Conservation (phyloP, 306 rosid genomes). For the Cicer cuneatum region DNA sequence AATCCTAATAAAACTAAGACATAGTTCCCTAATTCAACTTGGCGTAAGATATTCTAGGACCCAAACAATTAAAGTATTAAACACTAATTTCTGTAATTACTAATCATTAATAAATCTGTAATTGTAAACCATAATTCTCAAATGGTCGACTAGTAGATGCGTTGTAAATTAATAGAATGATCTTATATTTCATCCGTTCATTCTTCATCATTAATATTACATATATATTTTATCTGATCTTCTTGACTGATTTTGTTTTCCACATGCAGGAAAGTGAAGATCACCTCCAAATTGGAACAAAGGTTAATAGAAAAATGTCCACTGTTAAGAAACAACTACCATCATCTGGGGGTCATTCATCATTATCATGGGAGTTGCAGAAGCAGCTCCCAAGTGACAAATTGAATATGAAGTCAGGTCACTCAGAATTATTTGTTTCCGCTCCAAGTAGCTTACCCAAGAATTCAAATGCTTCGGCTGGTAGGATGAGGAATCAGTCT, state of each 20-base stretch:
- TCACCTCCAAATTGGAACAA: constrained; percentile 50
- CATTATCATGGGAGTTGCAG: constrained; percentile 72
- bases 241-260: constrained; percentile 10
- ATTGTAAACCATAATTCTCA: not conserved
- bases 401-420: constrained; percentile 54
- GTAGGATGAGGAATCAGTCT: constrained; percentile 55
- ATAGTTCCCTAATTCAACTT: constrained; percentile 27
- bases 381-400: constrained; percentile 60
- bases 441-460: constrained; percentile 53
- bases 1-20: constrained; percentile 18
- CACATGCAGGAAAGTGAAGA: constrained; percentile 70
- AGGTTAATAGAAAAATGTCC: constrained; percentile 56
- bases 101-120: constrained; percentile 5
- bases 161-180: constrained; percentile 1
- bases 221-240: not conserved
- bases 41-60: constrained; percentile 1
- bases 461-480: constrained; percentile 52
- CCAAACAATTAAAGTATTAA: not conserved
- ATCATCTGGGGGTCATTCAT: constrained; percentile 55
- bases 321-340: constrained; percentile 62
- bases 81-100: not conserved
- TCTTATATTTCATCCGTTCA: not conserved
- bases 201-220: not conserved
- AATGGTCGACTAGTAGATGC: constrained; percentile 1
- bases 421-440: constrained; percentile 60